Evolutionary conservation across 2,329 filamentous ascomycete species (phyloP), one percentile per base, ranked within the genome.

Genomic region (Ceratocystis alfenasii): DNA sequence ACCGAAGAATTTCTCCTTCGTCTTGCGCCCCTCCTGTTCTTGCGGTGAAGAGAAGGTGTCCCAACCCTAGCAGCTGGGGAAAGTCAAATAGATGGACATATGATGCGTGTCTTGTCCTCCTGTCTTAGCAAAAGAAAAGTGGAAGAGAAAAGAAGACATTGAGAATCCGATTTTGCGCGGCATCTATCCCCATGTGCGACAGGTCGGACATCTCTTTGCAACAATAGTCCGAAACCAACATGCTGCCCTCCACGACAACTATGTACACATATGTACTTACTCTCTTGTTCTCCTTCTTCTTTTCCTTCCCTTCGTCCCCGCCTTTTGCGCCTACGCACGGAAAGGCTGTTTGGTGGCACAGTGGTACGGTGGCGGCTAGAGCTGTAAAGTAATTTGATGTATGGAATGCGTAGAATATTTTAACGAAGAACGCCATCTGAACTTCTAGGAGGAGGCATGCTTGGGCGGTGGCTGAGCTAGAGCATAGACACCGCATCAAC

Each of bases 361-460:
- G 53, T 57, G 20, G 22, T 17, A 57, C 53, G 30, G 22, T 57
- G 25, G 53, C 53, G 22, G 22, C 53, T 57, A 57, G 22, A 57
- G 53, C 53, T 57, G 22, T 12, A 30, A 15, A 28, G 22, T 36
- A 17, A n/a, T 15, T 30, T 57, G 53, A 57, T 57, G 22, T 57
- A 57, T 57, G 10, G 25, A 57, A 50, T 50, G 46, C 46, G 46
- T 20, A 3, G 17, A 50, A 50, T n/a, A 10, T 17, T 28, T 57
- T 30, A 12, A 15, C 53, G 30, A 57, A 57, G 25, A 57, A 57
- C 53, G 53, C 53, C 53, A 57, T 30, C 53, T n/a, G 53, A 57
- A 30, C 53, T 30, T 15, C 22, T 50, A 2, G 53, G 25, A 3
- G 22, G 22, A 12, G 8, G 53, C 10, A 57, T 50, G 46, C 53